Evolutionary conservation across 2,329 filamentous ascomycete species (phyloP).

Genomic region (Pseudonectria buxi): DNA sequence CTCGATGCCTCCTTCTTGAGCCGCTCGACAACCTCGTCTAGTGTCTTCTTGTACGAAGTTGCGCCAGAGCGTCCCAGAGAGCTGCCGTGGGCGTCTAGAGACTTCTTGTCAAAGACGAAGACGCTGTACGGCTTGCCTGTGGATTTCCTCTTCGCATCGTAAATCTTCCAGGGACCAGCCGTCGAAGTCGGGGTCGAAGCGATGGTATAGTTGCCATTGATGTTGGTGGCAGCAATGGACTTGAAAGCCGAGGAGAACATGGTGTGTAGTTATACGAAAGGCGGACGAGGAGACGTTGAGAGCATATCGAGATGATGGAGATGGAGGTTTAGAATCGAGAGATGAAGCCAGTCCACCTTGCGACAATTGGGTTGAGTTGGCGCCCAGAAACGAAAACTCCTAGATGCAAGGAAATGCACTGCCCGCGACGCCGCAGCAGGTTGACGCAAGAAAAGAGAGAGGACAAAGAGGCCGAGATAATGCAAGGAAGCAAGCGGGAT

Average conservation of each 20-base stretch:
- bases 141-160: slow-evolving; percentile 94
- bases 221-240: slow-evolving; percentile 84
- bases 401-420: too few species aligned
- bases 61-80: slow-evolving; percentile 39
- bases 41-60: slow-evolving; percentile 66
- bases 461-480: too few species aligned
- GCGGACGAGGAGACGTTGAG: slow-evolving; percentile 13
- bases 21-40: slow-evolving; percentile 86
- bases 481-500: too few species aligned
- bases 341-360: neutral
- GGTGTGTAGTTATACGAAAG: slow-evolving; percentile 16
- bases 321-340: neutral
- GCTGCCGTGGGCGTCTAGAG: slow-evolving; percentile 55
- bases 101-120: slow-evolving; percentile 90
- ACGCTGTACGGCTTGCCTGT: slow-evolving; percentile 84
- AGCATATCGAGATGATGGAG: slow-evolving; percentile 18
- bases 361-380: too few species aligned
- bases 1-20: slow-evolving; percentile 88
- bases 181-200: slow-evolving; percentile 68
- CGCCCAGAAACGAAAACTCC: too few species aligned
- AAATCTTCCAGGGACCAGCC: slow-evolving; percentile 93
- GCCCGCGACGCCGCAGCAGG: too few species aligned
- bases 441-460: too few species aligned
- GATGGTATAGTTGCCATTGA: slow-evolving; percentile 83
- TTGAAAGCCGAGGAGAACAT: slow-evolving; percentile 96